A percentile compares a stretch with the other conserved stretches of the same genome.
These are phyloP conservation scores for Clavispora fructus DNA, from an alignment of 805 yeast genomes.

Conservation along the genomic window DNA sequence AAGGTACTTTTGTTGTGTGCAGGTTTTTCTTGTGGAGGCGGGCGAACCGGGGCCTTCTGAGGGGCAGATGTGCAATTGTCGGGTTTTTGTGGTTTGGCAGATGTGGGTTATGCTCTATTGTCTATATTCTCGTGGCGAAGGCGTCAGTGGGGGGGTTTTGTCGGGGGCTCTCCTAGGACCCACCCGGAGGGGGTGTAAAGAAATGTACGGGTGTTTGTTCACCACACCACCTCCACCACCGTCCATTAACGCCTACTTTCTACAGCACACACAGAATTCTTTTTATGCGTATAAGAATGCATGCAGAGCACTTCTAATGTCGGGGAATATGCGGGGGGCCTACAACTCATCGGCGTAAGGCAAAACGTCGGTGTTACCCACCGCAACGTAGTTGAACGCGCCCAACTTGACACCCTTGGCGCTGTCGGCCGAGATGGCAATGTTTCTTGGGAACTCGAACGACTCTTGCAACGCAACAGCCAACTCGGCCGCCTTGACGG, in stretches of 20 bases:
- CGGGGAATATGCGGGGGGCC: conserved; percentile 11
- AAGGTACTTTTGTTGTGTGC: not conserved
- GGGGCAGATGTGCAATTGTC: no score
- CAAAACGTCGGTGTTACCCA: conserved; percentile 80
- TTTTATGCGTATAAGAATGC: not conserved
- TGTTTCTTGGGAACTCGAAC: conserved; percentile 25
- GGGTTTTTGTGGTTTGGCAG: no score
- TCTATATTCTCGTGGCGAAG: no score
- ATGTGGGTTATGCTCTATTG: no score
- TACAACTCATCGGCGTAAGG: conserved; percentile 90
- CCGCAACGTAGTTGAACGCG: conserved; percentile 73
- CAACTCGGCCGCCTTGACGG: conserved; percentile 39
- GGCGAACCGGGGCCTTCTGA: not conserved
- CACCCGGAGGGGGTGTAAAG: no score
- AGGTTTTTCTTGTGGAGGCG: not conserved
- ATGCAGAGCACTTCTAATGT: conserved; percentile 1
- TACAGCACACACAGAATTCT: not conserved
- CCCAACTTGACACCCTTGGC: conserved; percentile 40
- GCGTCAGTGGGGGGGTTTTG: no score
- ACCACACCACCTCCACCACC: not conserved
- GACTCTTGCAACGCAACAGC: conserved; percentile 38
- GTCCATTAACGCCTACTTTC: not conserved
- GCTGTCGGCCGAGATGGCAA: conserved; percentile 30
- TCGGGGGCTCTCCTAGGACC: no score
- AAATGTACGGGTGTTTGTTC: not conserved